Percentiles rank a stretch among this genome's conserved stretches.
These are phyloP conservation scores for Przewalskia tangutica DNA, from an alignment of 257 asterid genomes.

Conservation along the genomic window DNA sequence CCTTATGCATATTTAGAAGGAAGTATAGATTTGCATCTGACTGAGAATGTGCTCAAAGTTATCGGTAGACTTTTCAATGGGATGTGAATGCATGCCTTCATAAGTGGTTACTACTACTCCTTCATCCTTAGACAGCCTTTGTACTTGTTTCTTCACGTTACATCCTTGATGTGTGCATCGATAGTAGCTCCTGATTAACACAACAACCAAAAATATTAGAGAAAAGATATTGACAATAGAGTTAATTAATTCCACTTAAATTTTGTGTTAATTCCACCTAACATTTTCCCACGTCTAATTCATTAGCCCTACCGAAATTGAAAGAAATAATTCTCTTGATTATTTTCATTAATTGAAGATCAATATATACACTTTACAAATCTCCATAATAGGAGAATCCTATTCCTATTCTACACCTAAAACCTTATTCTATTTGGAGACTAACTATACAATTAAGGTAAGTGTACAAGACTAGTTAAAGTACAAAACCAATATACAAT, in stretches of 20 bases:
- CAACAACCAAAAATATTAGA: neutral
- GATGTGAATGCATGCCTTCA: constrained; percentile 20
- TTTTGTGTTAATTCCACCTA: neutral
- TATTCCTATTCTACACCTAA: no score
- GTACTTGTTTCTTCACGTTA: constrained; percentile 24
- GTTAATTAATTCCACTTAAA: no score
- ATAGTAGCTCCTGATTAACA: constrained; percentile 16
- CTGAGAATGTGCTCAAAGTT: constrained; percentile 19
- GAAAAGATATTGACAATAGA: neutral
- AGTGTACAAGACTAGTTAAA: no score
- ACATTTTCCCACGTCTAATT: neutral
- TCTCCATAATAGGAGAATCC: no score
- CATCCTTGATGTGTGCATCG: constrained; percentile 19
- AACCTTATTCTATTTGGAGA: no score
- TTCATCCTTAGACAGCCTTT: constrained; percentile 20
- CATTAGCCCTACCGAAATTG: neutral
- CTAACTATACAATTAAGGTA: no score
- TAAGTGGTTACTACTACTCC: constrained; percentile 16
- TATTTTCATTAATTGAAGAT: no score
- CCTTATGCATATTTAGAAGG: neutral
- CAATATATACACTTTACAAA: no score
- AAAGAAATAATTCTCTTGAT: no score
- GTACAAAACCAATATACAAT: no score
- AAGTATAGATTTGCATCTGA: constrained; percentile 17
- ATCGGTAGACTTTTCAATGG: constrained; percentile 16